Evolutionary conservation across 2,329 filamentous ascomycete genomes (phyloP).

Genomic region (Atkinsonella texensis): DNA sequence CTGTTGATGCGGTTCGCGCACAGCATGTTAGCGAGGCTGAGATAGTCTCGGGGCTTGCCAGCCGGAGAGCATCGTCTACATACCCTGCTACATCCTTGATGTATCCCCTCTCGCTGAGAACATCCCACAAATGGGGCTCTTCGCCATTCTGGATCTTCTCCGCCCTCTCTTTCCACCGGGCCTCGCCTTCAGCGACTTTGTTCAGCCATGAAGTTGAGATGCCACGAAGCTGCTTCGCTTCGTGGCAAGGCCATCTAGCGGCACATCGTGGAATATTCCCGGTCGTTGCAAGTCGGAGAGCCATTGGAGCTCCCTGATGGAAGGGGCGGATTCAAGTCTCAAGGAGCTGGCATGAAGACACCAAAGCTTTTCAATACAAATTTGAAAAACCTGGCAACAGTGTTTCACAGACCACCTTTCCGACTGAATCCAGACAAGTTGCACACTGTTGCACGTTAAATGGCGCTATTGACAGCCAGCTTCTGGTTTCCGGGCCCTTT

Average conservation of each 20-base stretch:
- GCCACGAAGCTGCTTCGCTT: constrained; percentile 19
- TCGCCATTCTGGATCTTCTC: constrained; percentile 37
- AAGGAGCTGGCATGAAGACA: not conserved
- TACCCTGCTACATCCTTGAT: constrained; percentile 67
- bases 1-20: constrained; percentile 13
- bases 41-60: too few species aligned
- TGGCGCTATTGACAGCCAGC: not conserved
- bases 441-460: not conserved
- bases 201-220: constrained; percentile 29
- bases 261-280: constrained; percentile 16
- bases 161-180: constrained; percentile 37
- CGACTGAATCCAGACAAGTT: not conserved
- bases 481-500: not conserved
- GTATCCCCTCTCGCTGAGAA: constrained; percentile 60
- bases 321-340: not conserved
- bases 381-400: not conserved
- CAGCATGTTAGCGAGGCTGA: constrained; percentile 1
- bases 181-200: constrained; percentile 30
- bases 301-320: not conserved
- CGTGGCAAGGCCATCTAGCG: constrained; percentile 10
- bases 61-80: constrained; percentile 11
- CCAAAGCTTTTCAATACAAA: too few species aligned
- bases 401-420: not conserved
- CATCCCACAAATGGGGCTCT: constrained; percentile 42
- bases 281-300: not conserved